Evolutionary conservation across 2,329 filamentous ascomycete genomes (phyloP).

Genomic region (Clonostachys rosea): DNA sequence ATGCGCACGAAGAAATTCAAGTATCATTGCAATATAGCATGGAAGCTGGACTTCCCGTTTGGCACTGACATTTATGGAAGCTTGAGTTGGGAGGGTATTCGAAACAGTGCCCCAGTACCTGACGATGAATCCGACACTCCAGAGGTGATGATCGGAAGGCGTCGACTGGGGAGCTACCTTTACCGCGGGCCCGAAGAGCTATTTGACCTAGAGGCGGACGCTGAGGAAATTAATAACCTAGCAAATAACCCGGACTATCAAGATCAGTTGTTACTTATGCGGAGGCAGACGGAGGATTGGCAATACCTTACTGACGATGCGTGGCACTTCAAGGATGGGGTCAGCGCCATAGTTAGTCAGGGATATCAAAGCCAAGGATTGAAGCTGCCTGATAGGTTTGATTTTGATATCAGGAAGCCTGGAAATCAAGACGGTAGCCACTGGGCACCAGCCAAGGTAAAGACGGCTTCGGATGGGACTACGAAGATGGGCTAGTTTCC

Average conservation of each 20-base stretch:
- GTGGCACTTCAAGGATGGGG: conserved; percentile 19
- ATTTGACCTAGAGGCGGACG: conserved; percentile 38
- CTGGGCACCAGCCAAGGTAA: no score
- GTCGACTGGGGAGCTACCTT: conserved; percentile 34
- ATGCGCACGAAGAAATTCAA: conserved; percentile 36
- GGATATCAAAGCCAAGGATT: conserved; percentile 14
- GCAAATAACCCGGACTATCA: conserved; percentile 14
- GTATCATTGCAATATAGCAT: conserved; percentile 44
- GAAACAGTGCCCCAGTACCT: conserved; percentile 18
- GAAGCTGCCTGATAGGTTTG: conserved; percentile 17
- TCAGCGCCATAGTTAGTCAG: conserved; percentile 10
- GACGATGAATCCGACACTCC: no score
- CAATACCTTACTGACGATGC: conserved; percentile 16
- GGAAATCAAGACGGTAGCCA: no score
- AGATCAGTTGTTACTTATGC: conserved; percentile 21
- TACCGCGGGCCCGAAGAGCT: conserved; percentile 37
- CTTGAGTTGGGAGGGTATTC: conserved; percentile 37
- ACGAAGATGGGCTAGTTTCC: no score
- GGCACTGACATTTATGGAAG: conserved; percentile 37
- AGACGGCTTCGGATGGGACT: no score
- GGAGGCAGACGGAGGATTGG: conserved; percentile 16
- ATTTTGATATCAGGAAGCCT: conserved; percentile 9
- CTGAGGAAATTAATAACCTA: conserved; percentile 38
- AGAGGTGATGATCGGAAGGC: conserved; percentile 22
- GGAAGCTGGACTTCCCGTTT: conserved; percentile 43